Conservation (phyloP, 495 filamentous ascomycete species). For the Xylaria cubensis region DNA sequence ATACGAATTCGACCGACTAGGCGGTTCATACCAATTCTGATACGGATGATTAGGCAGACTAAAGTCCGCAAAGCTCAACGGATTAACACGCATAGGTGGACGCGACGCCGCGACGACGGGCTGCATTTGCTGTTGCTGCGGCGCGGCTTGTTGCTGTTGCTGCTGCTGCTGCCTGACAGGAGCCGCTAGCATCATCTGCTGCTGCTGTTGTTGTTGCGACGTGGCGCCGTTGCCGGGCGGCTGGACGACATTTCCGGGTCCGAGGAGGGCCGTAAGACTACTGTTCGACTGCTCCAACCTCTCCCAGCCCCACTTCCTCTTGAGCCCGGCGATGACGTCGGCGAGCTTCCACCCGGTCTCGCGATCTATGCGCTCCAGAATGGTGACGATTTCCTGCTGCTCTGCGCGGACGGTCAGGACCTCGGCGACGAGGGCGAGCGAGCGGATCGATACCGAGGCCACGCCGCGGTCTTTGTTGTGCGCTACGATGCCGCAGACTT, state of each 20-base stretch:
- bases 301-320: constrained; percentile 80
- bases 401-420: constrained; percentile 70
- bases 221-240: not conserved
- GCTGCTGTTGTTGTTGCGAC: constrained; percentile 31
- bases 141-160: constrained; percentile 13
- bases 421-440: constrained; percentile 79
- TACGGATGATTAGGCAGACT: constrained; percentile 77
- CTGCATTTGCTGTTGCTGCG: constrained; percentile 41
- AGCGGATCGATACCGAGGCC: constrained; percentile 76
- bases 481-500: constrained; percentile 86
- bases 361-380: constrained; percentile 75
- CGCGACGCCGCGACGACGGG: constrained; percentile 37
- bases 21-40: constrained; percentile 65
- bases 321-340: constrained; percentile 71
- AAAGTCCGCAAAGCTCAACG: constrained; percentile 74
- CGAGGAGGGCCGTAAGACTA: constrained; percentile 31
- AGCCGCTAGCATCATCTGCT: constrained; percentile 30
- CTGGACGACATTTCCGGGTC: not conserved
- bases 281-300: constrained; percentile 20
- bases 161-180: constrained; percentile 7
- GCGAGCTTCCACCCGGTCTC: constrained; percentile 81
- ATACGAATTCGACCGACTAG: constrained; percentile 44
- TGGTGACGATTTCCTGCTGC: constrained; percentile 82
- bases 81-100: constrained; percentile 61
- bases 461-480: constrained; percentile 84